Evolutionary conservation across 2,329 filamentous ascomycete genomes (phyloP).

Genomic region (Fusarium stilboides): DNA sequence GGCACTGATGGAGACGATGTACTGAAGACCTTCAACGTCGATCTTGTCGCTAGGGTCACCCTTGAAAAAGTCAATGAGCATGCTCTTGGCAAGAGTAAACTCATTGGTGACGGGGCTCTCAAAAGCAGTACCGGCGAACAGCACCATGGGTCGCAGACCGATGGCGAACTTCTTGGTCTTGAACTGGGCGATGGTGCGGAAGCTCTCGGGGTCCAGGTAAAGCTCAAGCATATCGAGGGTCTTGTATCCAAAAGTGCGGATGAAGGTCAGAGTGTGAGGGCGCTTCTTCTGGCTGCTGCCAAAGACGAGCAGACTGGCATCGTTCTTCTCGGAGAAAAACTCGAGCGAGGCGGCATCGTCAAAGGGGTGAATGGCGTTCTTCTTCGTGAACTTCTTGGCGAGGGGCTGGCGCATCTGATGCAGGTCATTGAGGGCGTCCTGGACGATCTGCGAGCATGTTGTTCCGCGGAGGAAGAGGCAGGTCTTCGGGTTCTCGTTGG

Average conservation of each 20-base stretch:
- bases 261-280: constrained; percentile 88
- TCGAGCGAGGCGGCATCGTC: constrained; percentile 90
- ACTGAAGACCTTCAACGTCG: constrained; percentile 95
- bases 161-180: constrained; percentile 82
- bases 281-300: constrained; percentile 93
- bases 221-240: constrained; percentile 96
- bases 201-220: constrained; percentile 81
- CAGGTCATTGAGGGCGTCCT: constrained; percentile 88
- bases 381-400: constrained; percentile 94
- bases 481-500: constrained; percentile 89
- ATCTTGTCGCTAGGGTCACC: constrained; percentile 82
- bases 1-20: constrained; percentile 86
- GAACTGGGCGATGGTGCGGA: constrained; percentile 80
- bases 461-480: constrained; percentile 92
- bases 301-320: constrained; percentile 87
- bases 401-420: constrained; percentile 87
- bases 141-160: constrained; percentile 88
- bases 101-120: constrained; percentile 84
- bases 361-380: constrained; percentile 95
- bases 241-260: constrained; percentile 87
- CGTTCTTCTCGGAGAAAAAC: constrained; percentile 98
- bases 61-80: constrained; percentile 93
- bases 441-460: constrained; percentile 84
- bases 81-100: constrained; percentile 88
- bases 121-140: constrained; percentile 92